Base-by-base conservation (phyloP, 1,284 basidiomycete genomes). In the Heterobasidion occidentale region DNA sequence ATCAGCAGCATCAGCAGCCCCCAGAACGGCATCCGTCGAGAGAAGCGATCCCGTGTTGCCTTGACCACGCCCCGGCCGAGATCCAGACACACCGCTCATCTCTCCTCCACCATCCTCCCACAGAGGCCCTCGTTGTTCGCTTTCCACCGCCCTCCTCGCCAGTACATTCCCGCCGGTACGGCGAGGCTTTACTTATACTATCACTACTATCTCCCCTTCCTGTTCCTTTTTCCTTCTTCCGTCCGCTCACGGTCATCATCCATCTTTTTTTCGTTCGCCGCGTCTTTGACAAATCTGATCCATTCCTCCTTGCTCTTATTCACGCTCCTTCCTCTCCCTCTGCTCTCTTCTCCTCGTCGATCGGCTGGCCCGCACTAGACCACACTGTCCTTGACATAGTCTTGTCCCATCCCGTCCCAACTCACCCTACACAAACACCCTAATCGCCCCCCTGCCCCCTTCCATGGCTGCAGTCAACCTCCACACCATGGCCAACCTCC, bases 381-480 rank as follows among this genome's bases (percentile, higher is more conserved):
- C 55, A 36, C 62, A 65, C 65, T 67, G 65, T 67, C 67, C 67
- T 59, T 27, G 27, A 27, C 27, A 45, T 6, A 14, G n/a, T 46
- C 20, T 46, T 46, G 17, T 46, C 15, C 14, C 45, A 46, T n/a
- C 14, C 20, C 45, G 8, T 74, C 56, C 57, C 53, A 58, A 42
- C 58, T 53, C 55, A 62, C 59, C 42, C 60, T 62, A 48, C 46
- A 59, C 56, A 58, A 58, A 55, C 59, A 55, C 56, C 67, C 60
- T 54, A 55, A 56, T 63, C 60, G 51, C 47, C 54, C 56, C 52
- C n/a, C n/a, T n/a, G n/a, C 61, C 63, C 63, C 58, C 58, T 65
- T 64, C 59, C 61, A 87, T 88, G 85, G 79, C 85, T 70, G 80
- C 85, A 66, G 80, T 87, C 70, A 87, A 86, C 72, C 77, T 86